Percentiles rank a stretch among this genome's conserved stretches.
These are phyloP conservation scores for Populus alba DNA, from an alignment of 345 rosid genomes.

Conservation along the genomic window DNA sequence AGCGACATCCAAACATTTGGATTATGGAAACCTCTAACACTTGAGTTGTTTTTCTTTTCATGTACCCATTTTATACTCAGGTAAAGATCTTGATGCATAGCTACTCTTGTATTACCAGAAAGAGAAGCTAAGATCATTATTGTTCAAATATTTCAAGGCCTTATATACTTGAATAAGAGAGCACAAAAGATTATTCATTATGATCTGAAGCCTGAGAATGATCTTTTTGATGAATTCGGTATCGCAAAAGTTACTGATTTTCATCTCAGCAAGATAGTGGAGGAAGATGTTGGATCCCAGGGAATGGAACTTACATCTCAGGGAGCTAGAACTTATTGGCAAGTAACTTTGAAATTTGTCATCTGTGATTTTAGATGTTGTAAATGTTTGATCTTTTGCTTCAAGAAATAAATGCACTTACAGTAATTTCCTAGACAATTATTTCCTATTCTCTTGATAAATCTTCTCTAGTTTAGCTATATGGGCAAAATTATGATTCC, in stretches of 20 bases:
- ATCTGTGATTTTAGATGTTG: constrained; percentile 6
- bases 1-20: too few species aligned
- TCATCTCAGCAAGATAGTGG: constrained; percentile 29
- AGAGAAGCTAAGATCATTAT: constrained; percentile 89
- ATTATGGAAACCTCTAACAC: too few species aligned
- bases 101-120: constrained; percentile 84
- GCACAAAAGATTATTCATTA: constrained; percentile 89
- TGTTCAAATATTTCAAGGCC: constrained; percentile 96
- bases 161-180: constrained; percentile 79
- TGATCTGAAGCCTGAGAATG: constrained; percentile 98
- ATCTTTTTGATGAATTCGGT: constrained; percentile 89
- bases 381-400: background rate
- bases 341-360: constrained; percentile 13
- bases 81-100: constrained; percentile 96
- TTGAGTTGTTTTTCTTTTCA: too few species aligned
- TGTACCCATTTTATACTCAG: constrained; percentile 32
- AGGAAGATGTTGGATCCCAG: constrained; percentile 85
- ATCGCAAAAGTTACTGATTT: constrained; percentile 66
- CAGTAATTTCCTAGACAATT: background rate
- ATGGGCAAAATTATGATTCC: background rate
- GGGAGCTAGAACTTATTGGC: constrained; percentile 99
- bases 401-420: background rate
- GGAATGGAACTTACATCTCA: constrained; percentile 99
- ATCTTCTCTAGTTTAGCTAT: background rate
- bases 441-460: background rate